Percentiles rank a stretch among this genome's conserved stretches.
Conservation (phyloP, 208 protist species). For the Leishmania braziliensis region DNA sequence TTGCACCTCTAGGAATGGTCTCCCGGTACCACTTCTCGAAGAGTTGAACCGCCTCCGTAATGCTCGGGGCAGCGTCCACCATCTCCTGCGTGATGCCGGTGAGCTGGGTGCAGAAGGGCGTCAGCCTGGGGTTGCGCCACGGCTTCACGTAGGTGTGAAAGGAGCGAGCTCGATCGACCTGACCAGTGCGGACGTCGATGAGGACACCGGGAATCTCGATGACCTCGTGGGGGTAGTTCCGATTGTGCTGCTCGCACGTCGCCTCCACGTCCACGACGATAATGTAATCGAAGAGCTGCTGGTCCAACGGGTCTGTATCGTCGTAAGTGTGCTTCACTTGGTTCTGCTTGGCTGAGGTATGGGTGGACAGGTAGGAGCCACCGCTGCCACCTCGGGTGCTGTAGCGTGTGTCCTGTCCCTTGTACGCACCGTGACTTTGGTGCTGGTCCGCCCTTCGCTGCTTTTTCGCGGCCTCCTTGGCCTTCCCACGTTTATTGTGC, state of each 20-base stretch:
- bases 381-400: constrained; percentile 5
- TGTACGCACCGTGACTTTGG: constrained; percentile 12
- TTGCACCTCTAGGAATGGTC: constrained; percentile 71
- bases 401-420: not conserved
- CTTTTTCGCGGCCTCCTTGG: constrained; percentile 51
- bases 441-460: constrained; percentile 26
- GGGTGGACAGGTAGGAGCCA: constrained; percentile 42
- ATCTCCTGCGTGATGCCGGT: constrained; percentile 95
- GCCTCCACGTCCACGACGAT: constrained; percentile 93
- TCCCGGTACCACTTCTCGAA: constrained; percentile 83
- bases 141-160: constrained; percentile 94
- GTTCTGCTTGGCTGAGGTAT: constrained; percentile 26
- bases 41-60: constrained; percentile 67
- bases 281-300: constrained; percentile 93
- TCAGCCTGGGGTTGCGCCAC: constrained; percentile 78
- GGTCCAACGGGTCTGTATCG: constrained; percentile 65
- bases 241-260: constrained; percentile 77
- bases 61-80: constrained; percentile 75
- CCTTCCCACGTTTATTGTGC: constrained; percentile 85
- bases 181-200: constrained; percentile 73
- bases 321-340: constrained; percentile 49
- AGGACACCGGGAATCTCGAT: constrained; percentile 95
- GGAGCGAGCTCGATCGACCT: constrained; percentile 68
- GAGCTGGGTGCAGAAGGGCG: constrained; percentile 92
- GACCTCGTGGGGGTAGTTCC: constrained; percentile 91